These are phyloP conservation scores for Mycena filopes DNA, from an alignment of 768 basidiomycete species.

Conservation along the genomic window DNA sequence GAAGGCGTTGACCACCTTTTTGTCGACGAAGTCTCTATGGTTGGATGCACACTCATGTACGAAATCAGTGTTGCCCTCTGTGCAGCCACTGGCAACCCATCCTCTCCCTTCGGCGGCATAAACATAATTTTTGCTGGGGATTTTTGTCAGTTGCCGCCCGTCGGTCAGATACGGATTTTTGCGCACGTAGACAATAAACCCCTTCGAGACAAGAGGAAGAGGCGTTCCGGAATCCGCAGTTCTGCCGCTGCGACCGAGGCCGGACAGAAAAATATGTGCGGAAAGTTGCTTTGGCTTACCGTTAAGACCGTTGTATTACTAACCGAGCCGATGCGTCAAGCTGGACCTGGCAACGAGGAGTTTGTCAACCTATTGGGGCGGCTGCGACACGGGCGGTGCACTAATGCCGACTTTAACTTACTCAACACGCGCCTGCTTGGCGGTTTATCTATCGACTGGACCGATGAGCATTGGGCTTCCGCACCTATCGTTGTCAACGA, in stretches of 20 bases:
- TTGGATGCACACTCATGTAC: constrained; percentile 33
- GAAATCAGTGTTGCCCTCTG: constrained; percentile 24
- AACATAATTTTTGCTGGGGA: constrained; percentile 29
- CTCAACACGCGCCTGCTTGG: constrained; percentile 21
- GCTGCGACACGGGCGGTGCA: constrained; percentile 28
- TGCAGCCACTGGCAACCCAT: constrained; percentile 41
- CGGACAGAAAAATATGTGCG: constrained; percentile 7
- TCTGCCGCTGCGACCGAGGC: not conserved
- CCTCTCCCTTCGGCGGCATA: constrained; percentile 50
- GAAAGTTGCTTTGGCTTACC: constrained; percentile 24
- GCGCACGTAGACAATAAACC: not conserved
- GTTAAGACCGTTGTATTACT: constrained; percentile 27
- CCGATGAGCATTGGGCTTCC: constrained; percentile 5
- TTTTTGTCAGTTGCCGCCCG: constrained; percentile 56
- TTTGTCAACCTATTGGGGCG: constrained; percentile 12
- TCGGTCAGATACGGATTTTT: constrained; percentile 35
- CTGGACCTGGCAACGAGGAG: not conserved
- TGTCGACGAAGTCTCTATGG: constrained; percentile 54
- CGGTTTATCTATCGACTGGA: not conserved
- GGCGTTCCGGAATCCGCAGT: not conserved
- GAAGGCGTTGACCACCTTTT: constrained; percentile 51
- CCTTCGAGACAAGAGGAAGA: not conserved
- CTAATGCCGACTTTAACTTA: constrained; percentile 28
- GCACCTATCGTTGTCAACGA: not conserved
- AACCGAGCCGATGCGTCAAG: constrained; percentile 9